Evolutionary conservation across 2,329 filamentous ascomycete genomes (phyloP).

Genomic region (Fusarium verrucosum): DNA sequence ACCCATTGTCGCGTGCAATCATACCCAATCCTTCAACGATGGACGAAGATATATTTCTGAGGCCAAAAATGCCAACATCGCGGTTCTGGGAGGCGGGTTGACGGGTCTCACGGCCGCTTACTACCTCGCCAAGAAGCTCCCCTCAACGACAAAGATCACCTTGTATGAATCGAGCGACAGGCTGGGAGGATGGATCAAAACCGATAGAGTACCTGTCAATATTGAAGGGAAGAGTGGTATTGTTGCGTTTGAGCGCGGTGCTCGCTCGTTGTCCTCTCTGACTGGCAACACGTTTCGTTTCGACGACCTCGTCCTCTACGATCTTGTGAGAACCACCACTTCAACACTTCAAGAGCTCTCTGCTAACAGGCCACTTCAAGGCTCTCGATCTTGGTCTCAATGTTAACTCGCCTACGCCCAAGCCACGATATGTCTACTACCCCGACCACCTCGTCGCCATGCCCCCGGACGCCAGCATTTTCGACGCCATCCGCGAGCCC

Average conservation of each 20-base stretch:
- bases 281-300: conserved; percentile 53
- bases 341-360: background rate
- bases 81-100: conserved; percentile 82
- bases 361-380: conserved; percentile 42
- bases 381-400: conserved; percentile 50
- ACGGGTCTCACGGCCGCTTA: conserved; percentile 83
- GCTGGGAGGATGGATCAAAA: conserved; percentile 86
- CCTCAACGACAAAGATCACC: conserved; percentile 72
- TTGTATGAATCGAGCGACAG: conserved; percentile 78
- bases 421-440: conserved; percentile 82
- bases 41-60: conserved; percentile 32
- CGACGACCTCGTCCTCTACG: conserved; percentile 73
- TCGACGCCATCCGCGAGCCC: conserved; percentile 45
- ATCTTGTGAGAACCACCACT: conserved; percentile 66
- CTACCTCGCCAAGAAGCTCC: conserved; percentile 76
- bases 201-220: conserved; percentile 66
- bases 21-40: background rate
- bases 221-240: conserved; percentile 62
- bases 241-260: conserved; percentile 84
- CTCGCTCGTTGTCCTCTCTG: conserved; percentile 75
- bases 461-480: conserved; percentile 44
- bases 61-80: conserved; percentile 56
- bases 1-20: conserved; percentile 10
- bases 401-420: conserved; percentile 60
- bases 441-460: conserved; percentile 70